phyloP scores from a whole-genome alignment of 768 basidiomycete genomes.

The Saitozyma sp. region DNA sequence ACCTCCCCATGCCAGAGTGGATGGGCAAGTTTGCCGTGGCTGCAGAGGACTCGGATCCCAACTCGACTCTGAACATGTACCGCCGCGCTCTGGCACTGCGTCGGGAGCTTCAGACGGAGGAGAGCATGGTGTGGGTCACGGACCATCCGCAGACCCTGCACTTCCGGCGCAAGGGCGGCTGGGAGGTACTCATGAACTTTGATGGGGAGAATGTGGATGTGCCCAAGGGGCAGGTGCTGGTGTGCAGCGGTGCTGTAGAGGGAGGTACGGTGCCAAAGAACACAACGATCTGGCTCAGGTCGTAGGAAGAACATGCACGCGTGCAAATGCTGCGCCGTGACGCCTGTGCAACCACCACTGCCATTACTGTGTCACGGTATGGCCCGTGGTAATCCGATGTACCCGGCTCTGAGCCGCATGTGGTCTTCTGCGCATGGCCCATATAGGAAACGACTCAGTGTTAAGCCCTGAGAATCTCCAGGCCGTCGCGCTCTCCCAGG shows the following conservation, averaged over 20 bases:
- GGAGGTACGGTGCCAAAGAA: conserved; percentile 13
- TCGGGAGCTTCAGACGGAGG: conserved; percentile 21
- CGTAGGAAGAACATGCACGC: no score
- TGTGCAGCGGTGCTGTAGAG: conserved; percentile 9
- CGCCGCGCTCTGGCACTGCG: conserved; percentile 24
- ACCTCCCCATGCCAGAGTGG: conserved; percentile 31
- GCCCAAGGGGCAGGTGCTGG: conserved; percentile 19
- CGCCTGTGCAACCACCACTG: no score
- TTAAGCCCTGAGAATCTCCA: conserved; percentile 13
- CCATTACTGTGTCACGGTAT: no score
- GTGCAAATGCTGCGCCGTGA: no score
- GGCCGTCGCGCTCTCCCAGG: conserved; percentile 4
- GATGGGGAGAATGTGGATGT: conserved; percentile 18
- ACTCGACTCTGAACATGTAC: conserved; percentile 34
- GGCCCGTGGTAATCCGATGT: no score
- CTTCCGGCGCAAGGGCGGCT: conserved; percentile 15
- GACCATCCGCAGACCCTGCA: conserved; percentile 13
- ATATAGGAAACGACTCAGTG: not conserved
- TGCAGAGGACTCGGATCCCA: conserved; percentile 6
- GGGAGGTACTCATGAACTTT: conserved; percentile 31
- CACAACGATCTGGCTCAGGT: conserved; percentile 13
- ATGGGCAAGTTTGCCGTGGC: conserved; percentile 24
- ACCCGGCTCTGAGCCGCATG: no score
- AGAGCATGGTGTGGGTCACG: conserved; percentile 33
- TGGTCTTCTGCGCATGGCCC: no score